Evolutionary conservation across 1,284 basidiomycete species (phyloP), one percentile per base, ranked within the genome.

Genomic region (Tilletia indica): DNA sequence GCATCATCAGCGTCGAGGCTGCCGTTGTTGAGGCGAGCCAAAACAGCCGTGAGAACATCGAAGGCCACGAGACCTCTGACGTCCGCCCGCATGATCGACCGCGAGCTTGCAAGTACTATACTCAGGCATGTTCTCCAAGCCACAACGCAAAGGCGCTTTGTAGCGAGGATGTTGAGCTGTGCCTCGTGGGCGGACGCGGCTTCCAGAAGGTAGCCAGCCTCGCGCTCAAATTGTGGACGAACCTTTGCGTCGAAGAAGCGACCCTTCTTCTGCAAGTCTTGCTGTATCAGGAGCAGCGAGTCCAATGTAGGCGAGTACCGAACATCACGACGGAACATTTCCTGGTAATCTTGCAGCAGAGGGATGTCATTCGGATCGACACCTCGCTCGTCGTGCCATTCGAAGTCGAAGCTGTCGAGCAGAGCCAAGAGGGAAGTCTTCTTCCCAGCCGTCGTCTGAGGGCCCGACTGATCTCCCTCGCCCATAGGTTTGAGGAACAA

Each of bases 341-440:
- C 36, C 6, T 4, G 9, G 34, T 64, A 64, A 34, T 64, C 61
- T 21, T 64, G 36, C 38, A 64, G 36, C 12, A 64, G 14, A 39
- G 61, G 61, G 34, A 64, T 34, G 3, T 38, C 8, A 16, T 39
- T 36, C 12, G 61, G 31, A 38, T 38, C 34, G 36, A 64, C 61
- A 4, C 61, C 12, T 1, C 78, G 72, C 70, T 89, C 89, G 83
- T 97, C 94, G 21, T 88, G 88, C 93, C 94, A 97, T 73, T 92
- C 90, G 78, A 97, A 91, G 82, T 91, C 90, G 74, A 97, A 87
- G 0, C 92, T 92, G 79, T 92, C 91, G 54, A 97, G 87, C 68
- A 94, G 89, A 83, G 95, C 93, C 78, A 97, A 90, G 82, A 97
- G 90, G 82, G 94, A 93, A 0, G 91, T 91, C 68, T 91, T 87